phyloP scores from a whole-genome alignment of 495 filamentous ascomycete species.

The Penicillium lagena region DNA sequence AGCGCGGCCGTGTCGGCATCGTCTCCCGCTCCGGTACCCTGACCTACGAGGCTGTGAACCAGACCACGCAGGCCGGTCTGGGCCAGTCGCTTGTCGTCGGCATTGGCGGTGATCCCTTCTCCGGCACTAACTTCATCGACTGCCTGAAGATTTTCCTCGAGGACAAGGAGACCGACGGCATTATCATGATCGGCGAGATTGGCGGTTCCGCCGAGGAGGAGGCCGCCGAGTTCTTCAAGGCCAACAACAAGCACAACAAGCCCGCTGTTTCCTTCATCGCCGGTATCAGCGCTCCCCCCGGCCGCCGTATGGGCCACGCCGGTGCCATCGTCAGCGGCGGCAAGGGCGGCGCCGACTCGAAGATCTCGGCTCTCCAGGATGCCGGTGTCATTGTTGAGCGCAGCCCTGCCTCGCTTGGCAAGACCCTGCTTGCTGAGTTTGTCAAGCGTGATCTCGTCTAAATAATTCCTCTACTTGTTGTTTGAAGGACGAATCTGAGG shows the following conservation, averaged over 20 bases:
- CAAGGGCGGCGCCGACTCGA: constrained; percentile 95
- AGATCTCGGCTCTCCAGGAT: constrained; percentile 88
- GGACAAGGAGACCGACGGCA: constrained; percentile 95
- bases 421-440: constrained; percentile 90
- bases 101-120: constrained; percentile 98
- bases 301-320: constrained; percentile 96
- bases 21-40: constrained; percentile 97
- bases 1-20: constrained; percentile 96
- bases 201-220: constrained; percentile 97
- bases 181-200: constrained; percentile 99
- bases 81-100: constrained; percentile 97
- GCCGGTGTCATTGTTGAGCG: constrained; percentile 96
- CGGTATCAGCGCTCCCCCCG: constrained; percentile 93
- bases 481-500: constrained; percentile 10
- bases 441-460: constrained; percentile 93
- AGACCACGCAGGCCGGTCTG: constrained; percentile 93
- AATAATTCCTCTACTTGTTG: constrained; percentile 5
- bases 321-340: constrained; percentile 96
- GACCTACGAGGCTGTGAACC: constrained; percentile 99
- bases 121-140: constrained; percentile 99
- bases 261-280: constrained; percentile 97
- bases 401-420: constrained; percentile 84
- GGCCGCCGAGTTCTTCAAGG: constrained; percentile 89
- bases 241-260: constrained; percentile 86
- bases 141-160: constrained; percentile 94